Evolutionary conservation across 805 yeast species (phyloP).

Genomic region (Teunomyces panamensis): DNA sequence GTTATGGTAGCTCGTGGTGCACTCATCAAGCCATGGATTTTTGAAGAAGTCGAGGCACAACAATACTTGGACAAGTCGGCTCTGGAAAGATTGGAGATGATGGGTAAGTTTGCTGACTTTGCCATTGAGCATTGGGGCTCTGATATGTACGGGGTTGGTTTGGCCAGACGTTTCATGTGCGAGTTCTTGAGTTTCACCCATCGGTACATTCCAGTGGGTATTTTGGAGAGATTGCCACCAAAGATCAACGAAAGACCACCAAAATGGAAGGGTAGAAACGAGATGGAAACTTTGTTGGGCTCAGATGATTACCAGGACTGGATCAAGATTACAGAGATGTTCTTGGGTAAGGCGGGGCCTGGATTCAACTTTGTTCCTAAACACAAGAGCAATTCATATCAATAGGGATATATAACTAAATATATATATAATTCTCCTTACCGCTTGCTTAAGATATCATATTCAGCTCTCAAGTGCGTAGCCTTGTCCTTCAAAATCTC

Average conservation of each 20-base stretch:
- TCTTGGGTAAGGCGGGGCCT: conserved; percentile 80
- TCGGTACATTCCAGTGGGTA: conserved; percentile 91
- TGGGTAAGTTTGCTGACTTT: conserved; percentile 65
- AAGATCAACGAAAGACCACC: conserved; percentile 92
- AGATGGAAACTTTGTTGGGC: conserved; percentile 85
- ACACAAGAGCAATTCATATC: conserved; percentile 88
- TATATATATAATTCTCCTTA: not conserved
- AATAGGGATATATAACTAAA: conserved; percentile 9
- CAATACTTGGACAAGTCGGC: conserved; percentile 90
- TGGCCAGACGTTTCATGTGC: conserved; percentile 86
- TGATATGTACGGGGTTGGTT: conserved; percentile 89
- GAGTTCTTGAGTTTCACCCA: conserved; percentile 94
- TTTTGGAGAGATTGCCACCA: conserved; percentile 84
- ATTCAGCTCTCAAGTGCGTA: conserved; percentile 59
- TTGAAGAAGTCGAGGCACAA: conserved; percentile 87
- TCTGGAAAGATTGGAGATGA: conserved; percentile 78
- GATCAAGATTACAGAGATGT: conserved; percentile 95
- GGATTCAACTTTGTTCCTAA: conserved; percentile 82
- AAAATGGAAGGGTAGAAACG: conserved; percentile 88
- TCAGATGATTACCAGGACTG: conserved; percentile 86
- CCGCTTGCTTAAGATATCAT: conserved; percentile 32
- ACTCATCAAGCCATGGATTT: conserved; percentile 96
- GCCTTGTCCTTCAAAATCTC: conserved; percentile 73
- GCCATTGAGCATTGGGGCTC: conserved; percentile 98
- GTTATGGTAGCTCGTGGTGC: conserved; percentile 99